Evolutionary conservation across 2,329 filamentous ascomycete species (phyloP).

Genomic region (Ceratocystis colombiana): DNA sequence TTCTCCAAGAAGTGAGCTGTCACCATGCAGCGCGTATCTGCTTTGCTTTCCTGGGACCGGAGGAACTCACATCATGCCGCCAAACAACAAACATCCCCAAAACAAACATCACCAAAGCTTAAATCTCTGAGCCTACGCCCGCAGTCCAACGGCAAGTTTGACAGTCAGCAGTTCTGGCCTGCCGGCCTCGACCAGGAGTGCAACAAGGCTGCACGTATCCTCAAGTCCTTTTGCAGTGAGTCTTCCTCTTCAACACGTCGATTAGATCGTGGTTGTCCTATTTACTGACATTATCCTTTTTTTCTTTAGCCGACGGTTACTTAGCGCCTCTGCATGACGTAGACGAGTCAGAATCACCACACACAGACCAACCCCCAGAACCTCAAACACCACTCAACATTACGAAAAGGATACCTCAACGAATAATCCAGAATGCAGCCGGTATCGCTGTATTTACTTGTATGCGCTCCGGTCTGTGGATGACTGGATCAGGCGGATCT

Average conservation of each 20-base stretch:
- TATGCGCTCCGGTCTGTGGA: slow-evolving; percentile 86
- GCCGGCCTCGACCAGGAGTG: slow-evolving; percentile 77
- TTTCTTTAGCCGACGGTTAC: slow-evolving; percentile 44
- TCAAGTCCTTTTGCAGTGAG: slow-evolving; percentile 82
- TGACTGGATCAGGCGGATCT: slow-evolving; percentile 82
- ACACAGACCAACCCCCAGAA: slow-evolving; percentile 31
- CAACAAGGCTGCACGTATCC: slow-evolving; percentile 80
- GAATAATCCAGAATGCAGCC: slow-evolving; percentile 79
- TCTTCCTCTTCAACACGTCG: slow-evolving; percentile 27
- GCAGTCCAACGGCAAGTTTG: slow-evolving; percentile 25
- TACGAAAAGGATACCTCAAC: slow-evolving; percentile 68
- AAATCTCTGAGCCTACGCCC: slow-evolving; percentile 21
- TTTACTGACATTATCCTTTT: slow-evolving; percentile 11
- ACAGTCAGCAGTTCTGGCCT: slow-evolving; percentile 66
- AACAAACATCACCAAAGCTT: slow-evolving; percentile 18
- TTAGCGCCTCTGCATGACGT: slow-evolving; percentile 39
- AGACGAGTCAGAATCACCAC: slow-evolving; percentile 26
- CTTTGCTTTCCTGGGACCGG: slow-evolving; percentile 27
- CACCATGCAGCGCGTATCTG: slow-evolving; percentile 27
- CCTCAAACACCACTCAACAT: slow-evolving; percentile 42
- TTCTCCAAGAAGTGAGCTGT: background rate
- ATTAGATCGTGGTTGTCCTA: background rate
- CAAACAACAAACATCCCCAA: slow-evolving; percentile 23
- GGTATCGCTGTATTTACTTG: slow-evolving; percentile 90
- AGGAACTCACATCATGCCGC: slow-evolving; percentile 26